Conservation (phyloP, 2,329 filamentous ascomycete genomes). For the Truncatella angustata region DNA sequence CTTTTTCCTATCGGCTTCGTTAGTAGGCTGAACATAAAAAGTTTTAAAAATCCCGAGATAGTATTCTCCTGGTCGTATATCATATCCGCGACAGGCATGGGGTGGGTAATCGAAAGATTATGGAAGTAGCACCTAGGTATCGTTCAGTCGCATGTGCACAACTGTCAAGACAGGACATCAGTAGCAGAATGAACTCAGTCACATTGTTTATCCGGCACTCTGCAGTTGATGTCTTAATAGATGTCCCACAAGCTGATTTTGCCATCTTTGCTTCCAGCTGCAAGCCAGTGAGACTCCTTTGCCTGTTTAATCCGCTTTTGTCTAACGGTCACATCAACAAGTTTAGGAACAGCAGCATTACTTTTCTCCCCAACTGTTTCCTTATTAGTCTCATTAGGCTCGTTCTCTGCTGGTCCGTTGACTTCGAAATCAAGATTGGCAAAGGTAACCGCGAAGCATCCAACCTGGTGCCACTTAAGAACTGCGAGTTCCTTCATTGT, state of each 20-base stretch:
- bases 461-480: slow-evolving; percentile 89
- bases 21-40: no score
- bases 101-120: no score
- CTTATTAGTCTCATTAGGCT: neutral
- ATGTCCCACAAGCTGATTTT: slow-evolving; percentile 96
- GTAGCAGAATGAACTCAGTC: no score
- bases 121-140: no score
- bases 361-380: slow-evolving; percentile 8
- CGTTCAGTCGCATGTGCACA: no score
- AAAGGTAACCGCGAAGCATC: slow-evolving; percentile 81
- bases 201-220: no score
- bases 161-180: no score
- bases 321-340: slow-evolving; percentile 51
- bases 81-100: no score
- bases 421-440: slow-evolving; percentile 41
- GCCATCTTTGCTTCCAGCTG: slow-evolving; percentile 88
- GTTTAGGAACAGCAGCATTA: slow-evolving; percentile 25
- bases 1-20: no score
- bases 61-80: no score
- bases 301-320: slow-evolving; percentile 63
- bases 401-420: neutral
- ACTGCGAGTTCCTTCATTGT: slow-evolving; percentile 86
- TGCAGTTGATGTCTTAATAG: no score
- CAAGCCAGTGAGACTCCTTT: slow-evolving; percentile 80
- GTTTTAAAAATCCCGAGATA: no score